Conservation (phyloP, 2,329 filamentous ascomycete genomes). For the Hypoxylon sp. region DNA sequence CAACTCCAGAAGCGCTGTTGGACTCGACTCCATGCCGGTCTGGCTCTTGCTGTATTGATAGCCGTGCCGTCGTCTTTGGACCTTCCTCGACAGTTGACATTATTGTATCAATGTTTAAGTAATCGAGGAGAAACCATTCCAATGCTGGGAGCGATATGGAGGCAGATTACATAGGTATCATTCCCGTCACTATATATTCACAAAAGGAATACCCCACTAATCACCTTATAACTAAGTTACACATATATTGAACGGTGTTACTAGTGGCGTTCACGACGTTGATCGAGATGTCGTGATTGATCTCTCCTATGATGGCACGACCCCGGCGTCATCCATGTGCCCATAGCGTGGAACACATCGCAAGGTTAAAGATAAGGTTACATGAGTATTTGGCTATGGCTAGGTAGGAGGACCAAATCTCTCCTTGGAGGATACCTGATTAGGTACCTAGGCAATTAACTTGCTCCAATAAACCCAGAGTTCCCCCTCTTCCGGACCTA, state of each 20-base stretch:
- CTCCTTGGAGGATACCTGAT: background rate
- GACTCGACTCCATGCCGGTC: background rate
- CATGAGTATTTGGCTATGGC: background rate
- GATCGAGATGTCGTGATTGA: constrained; percentile 28
- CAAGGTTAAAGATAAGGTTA: constrained; percentile 5
- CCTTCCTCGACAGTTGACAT: constrained; percentile 9
- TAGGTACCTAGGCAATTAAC: background rate
- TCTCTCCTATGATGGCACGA: constrained; percentile 32
- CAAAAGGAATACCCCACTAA: background rate
- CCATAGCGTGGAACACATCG: constrained; percentile 8
- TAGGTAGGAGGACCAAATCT: background rate
- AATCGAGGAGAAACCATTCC: background rate
- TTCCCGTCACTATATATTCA: background rate
- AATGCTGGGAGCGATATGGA: background rate
- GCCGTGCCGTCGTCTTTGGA: constrained; percentile 15
- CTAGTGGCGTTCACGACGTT: background rate
- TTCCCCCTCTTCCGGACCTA: constrained; percentile 25
- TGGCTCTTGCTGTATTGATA: constrained; percentile 1
- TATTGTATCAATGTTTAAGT: background rate
- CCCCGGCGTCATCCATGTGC: constrained; percentile 7
- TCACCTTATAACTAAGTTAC: background rate
- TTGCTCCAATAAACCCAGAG: constrained; percentile 1
- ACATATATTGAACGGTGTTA: background rate
- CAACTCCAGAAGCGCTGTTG: constrained; percentile 2
- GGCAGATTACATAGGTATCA: background rate